Percentiles rank a stretch among this genome's conserved stretches.
phyloP scores from a whole-genome alignment of 257 asterid genomes.

The Buddleja alternifolia region DNA sequence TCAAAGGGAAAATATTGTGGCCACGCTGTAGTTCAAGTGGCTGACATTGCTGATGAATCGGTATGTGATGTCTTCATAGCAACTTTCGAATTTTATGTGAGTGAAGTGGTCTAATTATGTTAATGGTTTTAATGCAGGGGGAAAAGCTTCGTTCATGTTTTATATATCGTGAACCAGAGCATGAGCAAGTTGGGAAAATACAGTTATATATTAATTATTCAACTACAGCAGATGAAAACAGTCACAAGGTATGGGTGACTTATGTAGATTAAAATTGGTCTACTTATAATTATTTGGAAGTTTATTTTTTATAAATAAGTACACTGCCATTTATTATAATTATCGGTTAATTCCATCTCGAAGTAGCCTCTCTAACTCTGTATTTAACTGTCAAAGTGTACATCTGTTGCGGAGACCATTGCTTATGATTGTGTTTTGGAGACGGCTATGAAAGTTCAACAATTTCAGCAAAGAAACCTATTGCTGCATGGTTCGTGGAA shows the following conservation, averaged over 20 bases:
- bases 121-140: constrained; percentile 56
- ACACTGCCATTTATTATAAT: too few species aligned
- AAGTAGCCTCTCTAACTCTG: constrained; percentile 16
- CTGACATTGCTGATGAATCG: constrained; percentile 89
- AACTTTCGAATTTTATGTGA: constrained; percentile 4
- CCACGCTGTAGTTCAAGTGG: constrained; percentile 80
- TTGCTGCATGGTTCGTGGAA: constrained; percentile 78
- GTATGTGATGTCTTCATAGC: constrained; percentile 45
- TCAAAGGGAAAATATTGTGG: constrained; percentile 84
- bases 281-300: neutral
- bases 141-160: constrained; percentile 85
- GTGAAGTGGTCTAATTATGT: constrained; percentile 20
- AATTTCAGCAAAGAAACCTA: constrained; percentile 81
- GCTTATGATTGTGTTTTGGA: constrained; percentile 91
- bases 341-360: too few species aligned
- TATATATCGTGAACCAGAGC: constrained; percentile 85
- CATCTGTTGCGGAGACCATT: constrained; percentile 86
- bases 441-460: constrained; percentile 86
- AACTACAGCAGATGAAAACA: constrained; percentile 68
- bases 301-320: too few species aligned
- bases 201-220: constrained; percentile 75
- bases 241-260: constrained; percentile 59
- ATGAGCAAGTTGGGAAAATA: constrained; percentile 86
- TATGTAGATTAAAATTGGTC: neutral
- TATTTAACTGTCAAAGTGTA: constrained; percentile 48